Base-by-base conservation (phyloP, 2,329 filamentous ascomycete species). In the Claviceps cyperi region DNA sequence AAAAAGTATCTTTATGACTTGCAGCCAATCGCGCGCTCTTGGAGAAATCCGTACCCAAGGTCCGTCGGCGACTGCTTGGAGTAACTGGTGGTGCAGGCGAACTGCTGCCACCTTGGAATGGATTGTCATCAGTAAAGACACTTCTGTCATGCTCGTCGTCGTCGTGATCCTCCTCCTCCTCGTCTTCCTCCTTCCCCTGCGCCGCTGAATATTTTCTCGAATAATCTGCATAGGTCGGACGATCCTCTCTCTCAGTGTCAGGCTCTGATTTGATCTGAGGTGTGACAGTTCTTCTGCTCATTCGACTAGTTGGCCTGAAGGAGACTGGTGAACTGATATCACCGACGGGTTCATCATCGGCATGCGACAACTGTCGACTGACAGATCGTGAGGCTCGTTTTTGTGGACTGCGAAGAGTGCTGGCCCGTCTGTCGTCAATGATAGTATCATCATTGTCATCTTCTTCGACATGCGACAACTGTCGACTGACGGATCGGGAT, bases 51-150 rank as follows among this genome's bases (percentile, higher is more conserved):
- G 66, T 62, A 17, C 64, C 70, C 2, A 66, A 61, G n/a, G 73
- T 74, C 58, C 71, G 72, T 54, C 76, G 70, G 41, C 76, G 73
- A 52, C 68, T 67, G 55, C 63, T 68, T 21, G 76, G 68, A 28
- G 72, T 70, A 62, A 70, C 71, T 28, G 73, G 66, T 1, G 66
- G 64, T 5, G 75, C 66, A 1, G 86, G 82, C 9, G 86, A 84
- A 64, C 83, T 85, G 3, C 52, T 50, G 40, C 88, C 84, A 61
- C 85, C 86, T 64, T 97, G 91, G 62, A 97, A 97, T 0, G 91
- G 90, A 60, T 97, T 97, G 49, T 96, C 88, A 57, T 83, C 77
- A 1, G 84, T 88, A 65, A 97, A 97, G 35, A 85, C 83, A 59
- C 75, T 84, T 36, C 57, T 54, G 36, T 77, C 75, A 6, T 76